Evolutionary conservation across 441 rosid genomes (phyloP).

Genomic region (Populus hybrid): DNA sequence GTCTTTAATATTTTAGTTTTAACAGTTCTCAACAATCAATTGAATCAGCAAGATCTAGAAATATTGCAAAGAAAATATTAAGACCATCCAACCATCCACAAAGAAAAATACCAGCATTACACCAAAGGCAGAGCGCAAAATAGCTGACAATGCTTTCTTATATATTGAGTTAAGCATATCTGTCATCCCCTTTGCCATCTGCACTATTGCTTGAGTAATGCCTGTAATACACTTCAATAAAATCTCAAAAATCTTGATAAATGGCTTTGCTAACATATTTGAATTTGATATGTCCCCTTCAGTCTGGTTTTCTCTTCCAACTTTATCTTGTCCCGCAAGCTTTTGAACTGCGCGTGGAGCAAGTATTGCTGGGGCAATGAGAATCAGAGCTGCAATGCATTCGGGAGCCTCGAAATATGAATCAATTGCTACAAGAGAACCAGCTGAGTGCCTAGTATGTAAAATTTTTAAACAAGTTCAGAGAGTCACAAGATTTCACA

Average conservation of each 20-base stretch:
- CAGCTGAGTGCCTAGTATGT: conserved; percentile 76
- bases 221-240: conserved; percentile 32
- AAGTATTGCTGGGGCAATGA: conserved; percentile 90
- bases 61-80: conserved; percentile 10
- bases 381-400: conserved; percentile 76
- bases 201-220: conserved; percentile 29
- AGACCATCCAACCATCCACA: background rate
- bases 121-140: conserved; percentile 61
- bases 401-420: conserved; percentile 90
- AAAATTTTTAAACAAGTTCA: conserved; percentile 15
- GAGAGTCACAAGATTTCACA: conserved; percentile 7
- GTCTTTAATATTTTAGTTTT: background rate
- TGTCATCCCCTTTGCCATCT: conserved; percentile 44
- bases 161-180: conserved; percentile 46
- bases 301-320: conserved; percentile 21
- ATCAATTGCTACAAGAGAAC: conserved; percentile 75
- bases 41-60: background rate
- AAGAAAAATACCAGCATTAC: conserved; percentile 60
- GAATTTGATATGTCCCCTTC: conserved; percentile 30
- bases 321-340: conserved; percentile 20
- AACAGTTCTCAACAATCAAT: background rate
- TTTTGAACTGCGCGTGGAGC: conserved; percentile 46
- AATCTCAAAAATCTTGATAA: conserved; percentile 28
- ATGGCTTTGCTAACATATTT: conserved; percentile 18
- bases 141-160: conserved; percentile 58